These are phyloP conservation scores for Tetraselmis striata DNA, from an alignment of 139 green algal genomes.

Conservation along the genomic window DNA sequence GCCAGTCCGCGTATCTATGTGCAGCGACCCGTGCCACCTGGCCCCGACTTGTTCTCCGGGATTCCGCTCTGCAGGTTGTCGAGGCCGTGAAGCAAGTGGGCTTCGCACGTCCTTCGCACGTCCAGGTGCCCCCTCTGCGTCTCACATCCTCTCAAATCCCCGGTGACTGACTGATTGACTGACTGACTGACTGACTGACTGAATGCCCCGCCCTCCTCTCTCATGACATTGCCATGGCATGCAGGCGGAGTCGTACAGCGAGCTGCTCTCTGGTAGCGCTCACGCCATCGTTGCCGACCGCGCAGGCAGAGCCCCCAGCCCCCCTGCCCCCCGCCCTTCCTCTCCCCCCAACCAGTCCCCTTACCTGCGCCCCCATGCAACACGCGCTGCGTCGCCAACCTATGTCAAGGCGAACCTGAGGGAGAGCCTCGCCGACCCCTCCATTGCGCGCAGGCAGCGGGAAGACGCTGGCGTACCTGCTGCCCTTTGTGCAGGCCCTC, in stretches of 20 bases:
- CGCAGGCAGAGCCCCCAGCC: background rate
- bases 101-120: background rate
- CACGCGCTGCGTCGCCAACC: too few relatives aligned
- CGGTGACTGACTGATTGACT: too few relatives aligned
- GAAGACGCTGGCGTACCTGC: slow-evolving; percentile 87
- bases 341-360: background rate
- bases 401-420: too few relatives aligned
- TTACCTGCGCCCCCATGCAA: too few relatives aligned
- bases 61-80: background rate
- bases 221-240: background rate
- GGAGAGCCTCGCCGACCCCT: too few relatives aligned
- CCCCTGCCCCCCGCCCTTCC: background rate
- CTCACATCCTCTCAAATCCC: background rate
- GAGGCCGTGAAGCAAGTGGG: background rate
- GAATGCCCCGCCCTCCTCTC: background rate
- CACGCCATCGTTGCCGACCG: background rate
- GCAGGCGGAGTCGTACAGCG: background rate
- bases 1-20: background rate
- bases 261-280: background rate
- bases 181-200: too few relatives aligned
- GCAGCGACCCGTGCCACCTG: background rate
- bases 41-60: background rate
- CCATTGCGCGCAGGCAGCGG: slow-evolving; percentile 72
- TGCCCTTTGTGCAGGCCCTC: slow-evolving; percentile 63
- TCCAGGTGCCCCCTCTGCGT: background rate